Percentiles rank a stretch among this genome's conserved stretches.
Evolutionary conservation across 352 stramenopile species (phyloP).

Genomic region (Phytophthora cryptogea): DNA sequence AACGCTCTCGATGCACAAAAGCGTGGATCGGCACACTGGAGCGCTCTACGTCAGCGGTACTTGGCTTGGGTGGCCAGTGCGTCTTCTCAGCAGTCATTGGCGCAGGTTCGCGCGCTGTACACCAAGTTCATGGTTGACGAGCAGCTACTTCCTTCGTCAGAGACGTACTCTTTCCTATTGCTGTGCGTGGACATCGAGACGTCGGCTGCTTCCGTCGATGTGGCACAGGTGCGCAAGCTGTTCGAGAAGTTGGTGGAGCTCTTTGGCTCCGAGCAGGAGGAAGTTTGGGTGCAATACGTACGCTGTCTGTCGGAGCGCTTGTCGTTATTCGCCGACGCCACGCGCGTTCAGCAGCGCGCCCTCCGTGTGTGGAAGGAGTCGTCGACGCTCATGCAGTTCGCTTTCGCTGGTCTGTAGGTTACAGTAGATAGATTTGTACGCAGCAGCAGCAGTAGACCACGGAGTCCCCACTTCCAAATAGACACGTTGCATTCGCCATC

Average conservation of each 20-base stretch:
- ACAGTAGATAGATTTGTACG: conserved; percentile 30
- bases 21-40: conserved; percentile 58
- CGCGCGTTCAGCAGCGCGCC: conserved; percentile 70
- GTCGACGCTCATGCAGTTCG: conserved; percentile 53
- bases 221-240: conserved; percentile 57
- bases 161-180: conserved; percentile 70
- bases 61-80: conserved; percentile 55
- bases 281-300: conserved; percentile 80
- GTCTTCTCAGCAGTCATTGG: conserved; percentile 33
- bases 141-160: conserved; percentile 61
- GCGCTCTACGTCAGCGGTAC: conserved; percentile 62
- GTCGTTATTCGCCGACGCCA: conserved; percentile 64
- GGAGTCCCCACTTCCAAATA: conserved; percentile 16
- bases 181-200: conserved; percentile 77
- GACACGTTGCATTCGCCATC: conserved; percentile 21
- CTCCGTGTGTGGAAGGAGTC: conserved; percentile 72
- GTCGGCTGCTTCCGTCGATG: conserved; percentile 37
- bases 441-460: conserved; percentile 3
- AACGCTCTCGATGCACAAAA: conserved; percentile 51
- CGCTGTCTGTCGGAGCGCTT: conserved; percentile 37
- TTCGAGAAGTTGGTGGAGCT: conserved; percentile 88
- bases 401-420: conserved; percentile 35
- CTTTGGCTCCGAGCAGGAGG: conserved; percentile 59
- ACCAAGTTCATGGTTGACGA: conserved; percentile 69
- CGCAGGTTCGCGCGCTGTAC: conserved; percentile 56